These are phyloP conservation scores for Fusarium foetens DNA, from an alignment of 2,329 filamentous ascomycete genomes.

Conservation along the genomic window DNA sequence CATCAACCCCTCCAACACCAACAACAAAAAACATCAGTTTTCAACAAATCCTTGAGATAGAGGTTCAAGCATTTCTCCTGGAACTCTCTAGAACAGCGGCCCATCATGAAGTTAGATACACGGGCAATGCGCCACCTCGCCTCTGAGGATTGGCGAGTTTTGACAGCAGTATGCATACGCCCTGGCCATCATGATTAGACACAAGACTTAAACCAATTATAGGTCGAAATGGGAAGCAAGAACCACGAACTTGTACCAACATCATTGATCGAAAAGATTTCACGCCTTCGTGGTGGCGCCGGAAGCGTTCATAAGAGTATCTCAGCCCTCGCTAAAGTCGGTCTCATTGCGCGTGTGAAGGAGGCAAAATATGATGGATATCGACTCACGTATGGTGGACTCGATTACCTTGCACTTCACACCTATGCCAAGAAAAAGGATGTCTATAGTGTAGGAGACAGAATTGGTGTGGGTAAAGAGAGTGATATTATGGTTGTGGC, in stretches of 20 bases:
- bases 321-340: constrained; percentile 89
- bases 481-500: constrained; percentile 97
- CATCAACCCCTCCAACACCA: constrained; percentile 39
- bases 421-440: constrained; percentile 81
- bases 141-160: constrained; percentile 92
- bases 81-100: not conserved
- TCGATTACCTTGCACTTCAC: constrained; percentile 97
- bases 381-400: constrained; percentile 92
- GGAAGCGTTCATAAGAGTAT: constrained; percentile 87
- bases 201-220: constrained; percentile 44
- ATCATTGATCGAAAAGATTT: constrained; percentile 83
- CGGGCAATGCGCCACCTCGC: constrained; percentile 93
- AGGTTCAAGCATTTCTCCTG: not conserved
- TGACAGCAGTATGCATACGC: constrained; percentile 77
- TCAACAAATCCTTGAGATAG: not conserved
- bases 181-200: constrained; percentile 47
- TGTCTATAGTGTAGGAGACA: constrained; percentile 92
- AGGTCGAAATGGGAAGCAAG: constrained; percentile 94
- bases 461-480: constrained; percentile 97
- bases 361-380: constrained; percentile 99
- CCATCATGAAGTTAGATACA: constrained; percentile 91
- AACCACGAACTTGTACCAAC: constrained; percentile 98
- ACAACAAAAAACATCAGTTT: constrained; percentile 1
- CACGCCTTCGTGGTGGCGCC: constrained; percentile 80
- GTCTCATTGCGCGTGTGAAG: constrained; percentile 90